Evolutionary conservation across 768 basidiomycete species (phyloP), one percentile per base, ranked within the genome.

Genomic region (Podaxis sp.): DNA sequence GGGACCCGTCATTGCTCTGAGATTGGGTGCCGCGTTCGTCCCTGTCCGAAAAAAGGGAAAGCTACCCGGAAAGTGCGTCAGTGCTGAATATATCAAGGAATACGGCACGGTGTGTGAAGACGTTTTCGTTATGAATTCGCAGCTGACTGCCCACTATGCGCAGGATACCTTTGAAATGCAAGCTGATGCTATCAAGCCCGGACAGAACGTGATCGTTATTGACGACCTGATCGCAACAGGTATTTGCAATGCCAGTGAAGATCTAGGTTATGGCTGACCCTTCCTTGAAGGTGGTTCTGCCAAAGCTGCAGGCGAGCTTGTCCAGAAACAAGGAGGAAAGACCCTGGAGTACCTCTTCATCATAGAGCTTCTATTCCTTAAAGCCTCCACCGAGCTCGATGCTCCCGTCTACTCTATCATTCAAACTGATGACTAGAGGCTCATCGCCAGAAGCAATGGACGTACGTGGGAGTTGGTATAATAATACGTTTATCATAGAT

Each of bases 101-200:
- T 97, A 98, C 66, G 95, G 95, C 48, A 68, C 73, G n/a, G 93
- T 93, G 65, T 70, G 87, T 74, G 7, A 14, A 9, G 18, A 16
- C 4, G 27, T 32, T 25, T 11, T 52, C 3, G 38, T 18, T 50
- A 40, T 61, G 55, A 5, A 54, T 32, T 23, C 46, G 14, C 48
- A 42, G 13, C 59, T 52, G 10, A 50, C n/a, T 36, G 21, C 32
- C n/a, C 48, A 11, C 18, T 16, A 38, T 50, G 38, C 25, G 54
- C 61, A 95, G 93, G 96, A 98, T 69, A 77, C 82, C n/a, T 97
- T 98, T 67, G 94, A 98, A 74, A 95, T 98, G 84, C 97, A 98
- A 74, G 80, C 83, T 18, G 91, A 88, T 55, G 87, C 90, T 9
- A 91, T 99, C 69, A 74, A 83, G 65, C 81, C 87, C 4, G 93